These are phyloP conservation scores for Cladosporium sphaerospermum DNA, from an alignment of 2,329 filamentous ascomycete species.

Conservation along the genomic window DNA sequence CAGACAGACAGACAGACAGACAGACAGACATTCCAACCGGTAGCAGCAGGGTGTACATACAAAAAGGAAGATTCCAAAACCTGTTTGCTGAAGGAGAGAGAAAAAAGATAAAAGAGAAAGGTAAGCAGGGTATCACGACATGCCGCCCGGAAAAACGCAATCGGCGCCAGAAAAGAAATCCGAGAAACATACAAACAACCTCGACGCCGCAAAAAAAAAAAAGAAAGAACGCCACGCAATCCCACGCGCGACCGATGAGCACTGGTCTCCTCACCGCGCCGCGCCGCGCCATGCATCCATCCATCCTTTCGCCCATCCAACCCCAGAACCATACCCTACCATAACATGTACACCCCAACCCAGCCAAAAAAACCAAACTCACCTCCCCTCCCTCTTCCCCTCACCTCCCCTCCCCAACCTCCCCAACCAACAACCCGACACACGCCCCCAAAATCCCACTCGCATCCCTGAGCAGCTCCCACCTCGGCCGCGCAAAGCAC, in stretches of 20 bases:
- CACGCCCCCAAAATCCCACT: constrained; percentile 75
- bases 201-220: too few relatives aligned
- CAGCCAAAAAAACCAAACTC: neutral
- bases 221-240: too few relatives aligned
- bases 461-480: constrained; percentile 88
- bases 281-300: too few relatives aligned
- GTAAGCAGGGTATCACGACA: constrained; percentile 1
- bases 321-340: too few relatives aligned
- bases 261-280: too few relatives aligned
- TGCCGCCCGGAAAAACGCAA: neutral
- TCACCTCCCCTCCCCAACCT: constrained; percentile 2
- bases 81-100: neutral
- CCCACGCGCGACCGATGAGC: too few relatives aligned
- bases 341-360: neutral
- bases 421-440: constrained; percentile 52
- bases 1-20: too few relatives aligned
- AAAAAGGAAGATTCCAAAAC: too few relatives aligned
- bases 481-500: constrained; percentile 74
- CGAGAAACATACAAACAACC: neutral
- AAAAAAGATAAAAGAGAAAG: neutral
- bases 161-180: neutral
- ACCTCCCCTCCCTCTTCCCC: neutral
- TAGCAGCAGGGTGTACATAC: too few relatives aligned
- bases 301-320: too few relatives aligned
- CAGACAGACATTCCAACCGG: too few relatives aligned